Evolutionary conservation across 805 yeast genomes (phyloP).

Genomic region (Saccharomycopsis oosterbeekiorum): DNA sequence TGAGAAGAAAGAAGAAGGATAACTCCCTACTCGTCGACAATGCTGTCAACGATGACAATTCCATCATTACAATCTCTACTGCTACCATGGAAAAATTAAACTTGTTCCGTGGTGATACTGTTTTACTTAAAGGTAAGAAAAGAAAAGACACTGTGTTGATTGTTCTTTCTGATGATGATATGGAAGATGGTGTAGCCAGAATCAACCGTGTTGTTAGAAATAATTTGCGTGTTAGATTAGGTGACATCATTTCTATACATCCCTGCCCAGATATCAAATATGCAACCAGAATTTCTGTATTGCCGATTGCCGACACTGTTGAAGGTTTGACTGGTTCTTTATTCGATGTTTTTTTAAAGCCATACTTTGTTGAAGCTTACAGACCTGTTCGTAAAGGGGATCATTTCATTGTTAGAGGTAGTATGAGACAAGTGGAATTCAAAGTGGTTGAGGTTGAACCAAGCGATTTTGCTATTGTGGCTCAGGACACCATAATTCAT

Average conservation of each 20-base stretch:
- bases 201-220: slow-evolving; percentile 93
- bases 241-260: slow-evolving; percentile 83
- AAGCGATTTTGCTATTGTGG: slow-evolving; percentile 92
- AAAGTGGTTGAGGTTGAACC: slow-evolving; percentile 98
- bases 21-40: slow-evolving; percentile 93
- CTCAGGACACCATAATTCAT: slow-evolving; percentile 96
- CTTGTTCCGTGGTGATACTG: slow-evolving; percentile 96
- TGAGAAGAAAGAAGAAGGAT: slow-evolving; percentile 96
- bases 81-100: slow-evolving; percentile 92
- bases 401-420: slow-evolving; percentile 92
- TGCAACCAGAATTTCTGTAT: slow-evolving; percentile 86
- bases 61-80: slow-evolving; percentile 90
- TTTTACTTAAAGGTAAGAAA: slow-evolving; percentile 93
- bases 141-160: slow-evolving; percentile 95
- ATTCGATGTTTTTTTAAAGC: slow-evolving; percentile 92
- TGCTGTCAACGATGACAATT: slow-evolving; percentile 94
- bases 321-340: slow-evolving; percentile 96
- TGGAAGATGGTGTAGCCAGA: slow-evolving; percentile 91
- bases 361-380: slow-evolving; percentile 97
- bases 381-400: slow-evolving; percentile 98
- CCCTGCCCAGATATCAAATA: slow-evolving; percentile 98
- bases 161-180: slow-evolving; percentile 92
- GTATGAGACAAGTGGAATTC: slow-evolving; percentile 98
- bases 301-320: slow-evolving; percentile 96
- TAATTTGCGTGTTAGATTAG: slow-evolving; percentile 86